Evolutionary conservation across 2,329 filamentous ascomycete genomes (phyloP).

Genomic region (Pseudofabraea citricarpa): DNA sequence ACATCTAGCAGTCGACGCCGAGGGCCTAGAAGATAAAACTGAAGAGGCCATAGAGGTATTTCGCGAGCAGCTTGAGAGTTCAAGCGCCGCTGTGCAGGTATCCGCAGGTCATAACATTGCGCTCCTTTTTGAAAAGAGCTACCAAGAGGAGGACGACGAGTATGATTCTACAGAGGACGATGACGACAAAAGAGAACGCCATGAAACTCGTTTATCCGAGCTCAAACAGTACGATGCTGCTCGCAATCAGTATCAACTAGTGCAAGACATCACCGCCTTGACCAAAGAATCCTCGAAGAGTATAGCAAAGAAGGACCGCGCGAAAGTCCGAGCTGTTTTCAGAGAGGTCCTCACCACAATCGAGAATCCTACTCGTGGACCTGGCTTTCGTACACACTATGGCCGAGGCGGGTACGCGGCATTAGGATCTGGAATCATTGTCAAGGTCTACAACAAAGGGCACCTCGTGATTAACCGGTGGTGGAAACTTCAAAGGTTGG

Average conservation of each 20-base stretch:
- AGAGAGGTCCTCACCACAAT: slow-evolving; percentile 61
- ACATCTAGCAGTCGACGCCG: slow-evolving; percentile 59
- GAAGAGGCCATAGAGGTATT: slow-evolving; percentile 63
- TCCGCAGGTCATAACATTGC: slow-evolving; percentile 70
- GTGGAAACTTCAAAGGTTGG: slow-evolving; percentile 67
- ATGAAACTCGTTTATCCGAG: slow-evolving; percentile 32
- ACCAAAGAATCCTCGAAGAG: slow-evolving; percentile 55
- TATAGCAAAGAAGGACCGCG: slow-evolving; percentile 63
- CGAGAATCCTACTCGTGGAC: slow-evolving; percentile 61
- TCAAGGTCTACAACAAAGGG: slow-evolving; percentile 54
- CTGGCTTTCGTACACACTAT: slow-evolving; percentile 60
- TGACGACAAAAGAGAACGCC: slow-evolving; percentile 25
- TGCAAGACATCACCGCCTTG: slow-evolving; percentile 53
- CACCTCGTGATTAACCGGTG: slow-evolving; percentile 64
- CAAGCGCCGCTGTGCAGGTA: slow-evolving; percentile 57
- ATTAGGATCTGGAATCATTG: slow-evolving; percentile 57
- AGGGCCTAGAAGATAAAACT: slow-evolving; percentile 60
- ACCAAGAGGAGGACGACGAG: slow-evolving; percentile 38
- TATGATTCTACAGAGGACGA: slow-evolving; percentile 38
- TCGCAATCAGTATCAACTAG: slow-evolving; percentile 56
- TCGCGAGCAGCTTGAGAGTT: slow-evolving; percentile 64
- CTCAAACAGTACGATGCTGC: slow-evolving; percentile 66
- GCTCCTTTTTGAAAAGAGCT: slow-evolving; percentile 63
- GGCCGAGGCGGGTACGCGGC: slow-evolving; percentile 53
- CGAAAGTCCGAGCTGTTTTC: slow-evolving; percentile 61